Evolutionary conservation across 768 basidiomycete genomes (phyloP), one percentile per base, ranked within the genome.

Genomic region (Tricholoma sp.): DNA sequence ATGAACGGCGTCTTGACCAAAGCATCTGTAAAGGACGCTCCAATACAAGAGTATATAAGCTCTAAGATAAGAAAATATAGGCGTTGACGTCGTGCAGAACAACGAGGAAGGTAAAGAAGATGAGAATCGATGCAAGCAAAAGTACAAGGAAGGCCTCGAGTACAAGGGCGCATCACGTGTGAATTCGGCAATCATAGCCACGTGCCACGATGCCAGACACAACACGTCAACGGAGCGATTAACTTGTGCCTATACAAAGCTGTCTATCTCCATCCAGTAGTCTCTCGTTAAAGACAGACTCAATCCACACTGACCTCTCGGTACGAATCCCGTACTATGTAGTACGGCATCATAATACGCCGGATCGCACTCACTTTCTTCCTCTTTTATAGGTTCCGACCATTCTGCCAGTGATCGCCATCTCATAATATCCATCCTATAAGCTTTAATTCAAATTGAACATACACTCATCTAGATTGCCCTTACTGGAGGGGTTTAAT

Each of bases 161-260:
- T 57, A 66, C 60, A 63, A 63, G 56, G 52, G 45, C 29, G 11
- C n/a, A 41, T 50, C 63, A 59, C 63, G 59, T 61, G 60, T 61
- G 11, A 3, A 5, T n/a, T 56, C 64, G 62, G 64, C 62, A 59
- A 65, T 65, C 64, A 65, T 50, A 56, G 52, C 60, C 62, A 65
- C 64, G 60, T 63, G 62, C n/a, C n/a, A n/a, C n/a, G n/a, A n/a
- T n/a, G n/a, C 58, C 51, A 57, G 63, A 61, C 61, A 57, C 55
- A 60, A 61, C 60, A 59, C 54, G 61, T 60, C 64, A 61, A 61
- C 32, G 39, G 35, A 54, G 21, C 31, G 35, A 51, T 35, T 34
- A 16, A 34, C 47, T 46, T 46, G 24, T 49, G 24, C 24, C 47
- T 18, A 49, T 11, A 16, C 24, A 14, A 12, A 24, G 10, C 22